phyloP scores from a whole-genome alignment of 192 early-diverging fungal genomes.

The Neocallimastix lanati region DNA sequence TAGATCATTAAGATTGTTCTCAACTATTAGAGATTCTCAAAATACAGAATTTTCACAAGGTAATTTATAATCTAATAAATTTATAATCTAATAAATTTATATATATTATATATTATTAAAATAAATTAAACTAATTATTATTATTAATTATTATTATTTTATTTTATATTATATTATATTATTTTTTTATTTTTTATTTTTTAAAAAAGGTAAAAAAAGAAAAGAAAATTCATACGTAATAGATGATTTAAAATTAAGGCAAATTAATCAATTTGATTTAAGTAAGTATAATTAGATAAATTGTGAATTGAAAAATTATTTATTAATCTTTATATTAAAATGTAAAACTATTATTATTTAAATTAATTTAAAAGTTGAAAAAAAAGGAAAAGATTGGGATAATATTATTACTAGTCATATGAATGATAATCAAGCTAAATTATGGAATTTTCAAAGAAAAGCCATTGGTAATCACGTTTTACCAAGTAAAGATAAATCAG shows the following conservation, averaged over 20 bases:
- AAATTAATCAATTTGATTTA: conserved; percentile 53
- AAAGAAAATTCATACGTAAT: conserved; percentile 32
- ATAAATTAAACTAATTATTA: too few relatives aligned
- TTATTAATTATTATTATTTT: too few relatives aligned
- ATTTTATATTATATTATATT: too few relatives aligned
- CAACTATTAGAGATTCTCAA: conserved; percentile 64
- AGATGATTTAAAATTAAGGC: conserved; percentile 51
- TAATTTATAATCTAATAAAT: too few relatives aligned
- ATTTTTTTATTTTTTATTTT: neutral
- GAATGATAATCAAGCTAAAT: conserved; percentile 46
- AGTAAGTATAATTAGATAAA: conserved; percentile 19
- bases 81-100: too few relatives aligned
- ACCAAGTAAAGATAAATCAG: conserved; percentile 32
- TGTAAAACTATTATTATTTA: too few relatives aligned
- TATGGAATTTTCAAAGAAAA: conserved; percentile 69
- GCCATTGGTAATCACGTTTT: conserved; percentile 53
- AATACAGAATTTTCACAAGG: conserved; percentile 72
- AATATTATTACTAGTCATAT: conserved; percentile 77
- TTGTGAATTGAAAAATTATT: too few relatives aligned
- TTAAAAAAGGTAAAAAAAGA: conserved; percentile 35
- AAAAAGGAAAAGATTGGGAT: conserved; percentile 70
- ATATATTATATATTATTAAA: too few relatives aligned
- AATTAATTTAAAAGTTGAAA: too few relatives aligned
- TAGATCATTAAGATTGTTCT: conserved; percentile 62
- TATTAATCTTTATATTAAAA: too few relatives aligned